Base-by-base conservation (phyloP, 106 monocot genomes). In the Vanilla planifolia region DNA sequence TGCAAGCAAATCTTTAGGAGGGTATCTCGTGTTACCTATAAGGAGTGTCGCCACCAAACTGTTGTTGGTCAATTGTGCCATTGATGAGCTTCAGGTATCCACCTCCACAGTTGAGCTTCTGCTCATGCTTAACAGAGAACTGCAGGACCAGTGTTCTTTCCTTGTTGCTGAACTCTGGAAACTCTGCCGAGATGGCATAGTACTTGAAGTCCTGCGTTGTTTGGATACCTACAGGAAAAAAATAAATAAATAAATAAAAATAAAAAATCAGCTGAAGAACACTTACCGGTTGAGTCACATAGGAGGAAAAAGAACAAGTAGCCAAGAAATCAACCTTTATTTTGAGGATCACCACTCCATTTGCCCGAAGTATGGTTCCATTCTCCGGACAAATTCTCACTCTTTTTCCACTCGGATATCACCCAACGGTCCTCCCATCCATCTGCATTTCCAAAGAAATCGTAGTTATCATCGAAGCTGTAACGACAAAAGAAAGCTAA, bases 21-120 rank as follows among this genome's bases (percentile, higher is more conserved):
- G 21, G 8, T 48, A 48, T 48, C 3, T 13, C 1, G 7, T 48
- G 11, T 53, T 10, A 81, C 86, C 86, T 86, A 48, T 88, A 88
- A 43, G 83, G 77, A 11, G 88, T 88, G 8, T 88, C 83, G 16
- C 83, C 80, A 63, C 80, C 67, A 56, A 88, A 88, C 50, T 53
- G 77, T 46, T 88, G 83, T 57, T 88, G 88, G 51, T 88, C 79
- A 71, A 80, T 66, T 65, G 83, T 79, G 56, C 80, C 83, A 58
- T 83, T 88, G 8, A 88, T 79, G 11, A 88, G 60, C 62, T 88
- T 88, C 73, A 88, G 77, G 60, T 88, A 83, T 36, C 88, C 88
- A 37, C 88, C 88, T 33, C 88, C 88, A 74, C 88, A 88, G 44
- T 88, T 83, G 43, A 88, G 74, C 62, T 88, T 83, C 47, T 88